Evolutionary conservation across 805 yeast species (phyloP).

Genomic region (Cyberlindnera maclurae): DNA sequence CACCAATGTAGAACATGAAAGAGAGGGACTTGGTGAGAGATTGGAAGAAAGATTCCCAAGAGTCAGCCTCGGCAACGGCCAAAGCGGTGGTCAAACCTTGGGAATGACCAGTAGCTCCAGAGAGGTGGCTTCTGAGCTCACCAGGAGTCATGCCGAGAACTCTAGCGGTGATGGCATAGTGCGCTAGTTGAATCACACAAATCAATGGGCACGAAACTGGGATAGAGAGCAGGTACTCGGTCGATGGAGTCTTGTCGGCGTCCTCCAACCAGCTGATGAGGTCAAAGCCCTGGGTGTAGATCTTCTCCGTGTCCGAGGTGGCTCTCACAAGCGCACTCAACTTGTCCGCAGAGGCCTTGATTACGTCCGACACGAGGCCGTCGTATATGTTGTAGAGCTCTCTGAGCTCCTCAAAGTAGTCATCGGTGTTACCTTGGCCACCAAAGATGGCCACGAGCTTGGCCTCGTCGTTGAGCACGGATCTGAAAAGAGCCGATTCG

Average conservation of each 20-base stretch:
- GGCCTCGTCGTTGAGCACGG: slow-evolving; percentile 50
- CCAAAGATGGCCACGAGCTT: slow-evolving; percentile 84
- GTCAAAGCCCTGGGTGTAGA: slow-evolving; percentile 91
- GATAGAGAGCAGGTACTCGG: slow-evolving; percentile 79
- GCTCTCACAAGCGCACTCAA: slow-evolving; percentile 62
- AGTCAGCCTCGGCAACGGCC: slow-evolving; percentile 73
- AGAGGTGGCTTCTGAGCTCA: slow-evolving; percentile 59
- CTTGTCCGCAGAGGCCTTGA: slow-evolving; percentile 60
- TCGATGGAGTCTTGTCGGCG: slow-evolving; percentile 84
- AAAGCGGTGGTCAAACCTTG: slow-evolving; percentile 91
- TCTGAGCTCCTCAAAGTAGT: slow-evolving; percentile 93
- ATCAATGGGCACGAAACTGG: slow-evolving; percentile 97
- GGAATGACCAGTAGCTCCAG: slow-evolving; percentile 83
- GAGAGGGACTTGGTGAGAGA: slow-evolving; percentile 74
- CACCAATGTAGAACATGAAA: slow-evolving; percentile 86
- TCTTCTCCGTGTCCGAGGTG: slow-evolving; percentile 73
- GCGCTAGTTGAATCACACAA: slow-evolving; percentile 91
- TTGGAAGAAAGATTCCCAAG: slow-evolving; percentile 77
- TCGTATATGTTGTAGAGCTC: slow-evolving; percentile 74
- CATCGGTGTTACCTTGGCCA: slow-evolving; percentile 98
- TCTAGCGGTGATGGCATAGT: slow-evolving; percentile 82
- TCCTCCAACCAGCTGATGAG: slow-evolving; percentile 79
- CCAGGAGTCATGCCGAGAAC: slow-evolving; percentile 87
- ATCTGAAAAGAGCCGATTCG: slow-evolving; percentile 56
- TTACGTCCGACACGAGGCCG: slow-evolving; percentile 65